Evolutionary conservation across 257 asterid genomes (phyloP), one percentile per base, ranked within the genome.

Genomic region (Ilex asprella): DNA sequence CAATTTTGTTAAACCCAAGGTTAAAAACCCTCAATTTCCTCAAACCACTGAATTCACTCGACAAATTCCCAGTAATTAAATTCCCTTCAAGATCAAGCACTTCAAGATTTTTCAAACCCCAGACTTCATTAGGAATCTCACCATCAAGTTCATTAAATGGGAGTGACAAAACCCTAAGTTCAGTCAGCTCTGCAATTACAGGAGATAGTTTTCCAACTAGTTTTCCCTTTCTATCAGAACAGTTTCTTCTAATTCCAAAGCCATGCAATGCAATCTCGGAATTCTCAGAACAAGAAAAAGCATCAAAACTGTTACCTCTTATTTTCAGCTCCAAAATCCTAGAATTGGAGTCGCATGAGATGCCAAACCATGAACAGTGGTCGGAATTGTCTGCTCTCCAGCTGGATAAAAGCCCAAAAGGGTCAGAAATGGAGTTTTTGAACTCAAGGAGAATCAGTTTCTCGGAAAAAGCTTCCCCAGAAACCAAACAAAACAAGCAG

Each of bases 11-110:
- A 53, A 32, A 73, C n/a, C 67, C 82, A 12, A 79, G 68, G 30
- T 79, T 79, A 43, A 79, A 80, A 56, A 80, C 77, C 71, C 70
- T 69, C 39, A 80, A 62, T 14, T 68, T 70, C 67, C 62, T 63
- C 67, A 73, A 55, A 63, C 54, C 52, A 10, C 70, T 12, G 66
- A 78, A 81, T 2, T 68, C 61, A 66, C 63, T 60, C 2, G 76
- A 70, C 58, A 81, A 72, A 41, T 73, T 32, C 21, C 82, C 87
- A 11, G 14, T 39, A 16, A 78, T 41, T 41, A 8, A 14, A 63
- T 78, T 78, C 60, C 81, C 79, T 73, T 78, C 81, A 30, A 81
- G 84, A 75, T 81, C 84, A 68, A 81, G 76, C 30, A 75, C 82
- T 65, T 67, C 67, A 39, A 78, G 80, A 65, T 73, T 70, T 52